These are phyloP conservation scores for Senna siamea DNA, from an alignment of 306 rosid genomes.

Conservation along the genomic window DNA sequence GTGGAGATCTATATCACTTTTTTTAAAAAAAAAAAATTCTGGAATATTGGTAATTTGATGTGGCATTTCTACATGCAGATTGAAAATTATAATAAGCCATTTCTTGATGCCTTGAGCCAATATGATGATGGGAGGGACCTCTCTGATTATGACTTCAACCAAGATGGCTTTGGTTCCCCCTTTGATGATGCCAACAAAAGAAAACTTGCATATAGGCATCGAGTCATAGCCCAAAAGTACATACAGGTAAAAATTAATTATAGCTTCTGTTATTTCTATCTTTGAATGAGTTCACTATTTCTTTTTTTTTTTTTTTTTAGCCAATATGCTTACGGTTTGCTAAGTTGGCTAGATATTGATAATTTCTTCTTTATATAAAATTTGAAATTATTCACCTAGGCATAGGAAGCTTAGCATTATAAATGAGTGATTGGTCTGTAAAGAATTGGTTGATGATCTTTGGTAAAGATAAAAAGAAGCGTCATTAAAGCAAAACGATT, in stretches of 20 bases:
- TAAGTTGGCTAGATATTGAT: constrained; percentile 2
- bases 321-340: background rate
- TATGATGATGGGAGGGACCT: constrained; percentile 85
- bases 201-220: constrained; percentile 89
- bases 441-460: constrained; percentile 17
- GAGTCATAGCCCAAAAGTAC: constrained; percentile 68
- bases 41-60: constrained; percentile 33
- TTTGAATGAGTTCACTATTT: constrained; percentile 12
- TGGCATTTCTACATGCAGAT: constrained; percentile 62
- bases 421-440: constrained; percentile 28
- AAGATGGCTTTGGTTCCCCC: constrained; percentile 69
- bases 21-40: background rate
- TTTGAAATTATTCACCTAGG: constrained; percentile 10
- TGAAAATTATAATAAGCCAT: constrained; percentile 76
- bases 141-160: constrained; percentile 73
- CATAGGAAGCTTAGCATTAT: constrained; percentile 14
- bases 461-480: constrained; percentile 9
- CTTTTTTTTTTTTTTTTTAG: background rate
- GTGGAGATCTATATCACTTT: constrained; percentile 1
- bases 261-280: background rate
- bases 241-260: constrained; percentile 52
- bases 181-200: constrained; percentile 65
- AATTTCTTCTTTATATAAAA: background rate
- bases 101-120: constrained; percentile 61
- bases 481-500: constrained; percentile 3